Percentiles rank a stretch among this genome's conserved stretches.
Evolutionary conservation across 2,329 filamentous ascomycete species (phyloP).

Genomic region (Decorospora gaudefroyi): DNA sequence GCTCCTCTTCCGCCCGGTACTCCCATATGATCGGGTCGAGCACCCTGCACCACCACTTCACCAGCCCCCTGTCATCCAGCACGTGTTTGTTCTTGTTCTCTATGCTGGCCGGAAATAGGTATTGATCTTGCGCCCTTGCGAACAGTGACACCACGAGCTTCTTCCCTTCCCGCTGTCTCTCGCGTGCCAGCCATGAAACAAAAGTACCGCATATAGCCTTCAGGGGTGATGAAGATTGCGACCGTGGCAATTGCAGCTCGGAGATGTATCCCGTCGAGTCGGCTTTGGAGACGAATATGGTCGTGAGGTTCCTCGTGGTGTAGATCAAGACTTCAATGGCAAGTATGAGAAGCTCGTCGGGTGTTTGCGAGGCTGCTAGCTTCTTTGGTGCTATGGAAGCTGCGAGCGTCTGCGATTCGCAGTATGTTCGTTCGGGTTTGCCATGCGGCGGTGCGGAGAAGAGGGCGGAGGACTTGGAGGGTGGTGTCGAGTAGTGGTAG

Average conservation of each 20-base stretch:
- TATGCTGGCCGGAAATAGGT: constrained; percentile 90
- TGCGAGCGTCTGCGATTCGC: constrained; percentile 80
- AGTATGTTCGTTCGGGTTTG: constrained; percentile 76
- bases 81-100: constrained; percentile 87
- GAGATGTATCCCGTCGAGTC: constrained; percentile 90
- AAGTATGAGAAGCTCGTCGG: constrained; percentile 69
- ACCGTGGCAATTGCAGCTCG: constrained; percentile 61
- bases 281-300: constrained; percentile 93
- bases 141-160: constrained; percentile 85
- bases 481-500: constrained; percentile 86
- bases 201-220: constrained; percentile 75
- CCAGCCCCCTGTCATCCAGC: constrained; percentile 82
- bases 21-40: constrained; percentile 72
- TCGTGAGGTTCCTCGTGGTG: constrained; percentile 75
- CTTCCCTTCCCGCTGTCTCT: constrained; percentile 65
- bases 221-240: constrained; percentile 67
- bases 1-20: constrained; percentile 51
- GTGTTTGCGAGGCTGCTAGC: constrained; percentile 20
- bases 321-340: constrained; percentile 89
- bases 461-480: constrained; percentile 72
- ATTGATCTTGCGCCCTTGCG: constrained; percentile 88
- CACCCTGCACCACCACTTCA: constrained; percentile 95
- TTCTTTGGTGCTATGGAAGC: constrained; percentile 55
- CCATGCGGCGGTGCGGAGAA: constrained; percentile 76
- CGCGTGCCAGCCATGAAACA: constrained; percentile 71